Percentiles rank a stretch among this genome's conserved stretches.
Evolutionary conservation across 2,329 filamentous ascomycete species (phyloP).

Genomic region (Xylariaceae sp.): DNA sequence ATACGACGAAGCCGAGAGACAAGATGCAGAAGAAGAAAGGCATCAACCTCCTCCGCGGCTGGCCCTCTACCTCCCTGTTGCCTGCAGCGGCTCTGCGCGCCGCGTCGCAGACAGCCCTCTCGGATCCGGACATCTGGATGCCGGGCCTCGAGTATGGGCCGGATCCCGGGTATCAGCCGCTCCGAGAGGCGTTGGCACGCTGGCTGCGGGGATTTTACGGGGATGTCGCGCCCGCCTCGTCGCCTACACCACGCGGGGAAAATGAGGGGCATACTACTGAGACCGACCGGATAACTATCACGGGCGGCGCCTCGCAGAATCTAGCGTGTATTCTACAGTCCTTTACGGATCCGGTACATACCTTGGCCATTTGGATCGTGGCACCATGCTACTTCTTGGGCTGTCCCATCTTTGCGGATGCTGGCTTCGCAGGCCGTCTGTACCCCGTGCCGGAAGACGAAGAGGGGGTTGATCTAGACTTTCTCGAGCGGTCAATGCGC

Average conservation of each 20-base stretch:
- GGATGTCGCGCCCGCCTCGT: constrained; percentile 8
- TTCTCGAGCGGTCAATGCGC: constrained; percentile 17
- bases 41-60: constrained; percentile 64
- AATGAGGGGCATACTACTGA: background rate
- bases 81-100: constrained; percentile 56
- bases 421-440: constrained; percentile 63
- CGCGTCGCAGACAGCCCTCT: constrained; percentile 57
- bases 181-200: constrained; percentile 60
- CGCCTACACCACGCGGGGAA: background rate
- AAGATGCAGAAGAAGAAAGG: constrained; percentile 30
- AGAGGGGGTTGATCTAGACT: constrained; percentile 63
- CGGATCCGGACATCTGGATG: constrained; percentile 50
- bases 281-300: constrained; percentile 64
- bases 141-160: constrained; percentile 74
- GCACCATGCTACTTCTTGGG: constrained; percentile 81
- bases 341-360: constrained; percentile 73
- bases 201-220: constrained; percentile 65
- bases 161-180: constrained; percentile 65
- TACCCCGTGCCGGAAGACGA: constrained; percentile 69
- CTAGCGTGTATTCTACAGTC: constrained; percentile 70
- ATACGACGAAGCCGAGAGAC: background rate
- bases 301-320: constrained; percentile 80
- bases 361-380: constrained; percentile 71
- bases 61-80: constrained; percentile 59
- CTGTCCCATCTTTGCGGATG: constrained; percentile 78